Percentiles rank a stretch among this genome's conserved stretches.
phyloP scores from a whole-genome alignment of 2,329 filamentous ascomycete species.

The Colletotrichum simmondsii region DNA sequence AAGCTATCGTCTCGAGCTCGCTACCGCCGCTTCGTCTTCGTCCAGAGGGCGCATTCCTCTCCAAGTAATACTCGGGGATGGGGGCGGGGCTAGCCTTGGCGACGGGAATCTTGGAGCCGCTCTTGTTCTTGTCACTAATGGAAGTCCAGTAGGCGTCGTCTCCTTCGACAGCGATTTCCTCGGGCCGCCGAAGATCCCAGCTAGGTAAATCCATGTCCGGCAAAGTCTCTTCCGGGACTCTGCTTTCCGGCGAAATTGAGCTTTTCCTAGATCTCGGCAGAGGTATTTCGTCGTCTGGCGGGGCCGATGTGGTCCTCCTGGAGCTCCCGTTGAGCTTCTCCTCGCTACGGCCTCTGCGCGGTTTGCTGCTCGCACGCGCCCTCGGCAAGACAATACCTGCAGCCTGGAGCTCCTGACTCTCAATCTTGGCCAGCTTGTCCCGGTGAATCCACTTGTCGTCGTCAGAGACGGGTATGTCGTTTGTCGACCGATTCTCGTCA shows the following conservation, averaged over 20 bases:
- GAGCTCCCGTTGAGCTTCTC: constrained; percentile 42
- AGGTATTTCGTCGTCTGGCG: constrained; percentile 22
- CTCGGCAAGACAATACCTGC: constrained; percentile 75
- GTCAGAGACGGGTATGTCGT: constrained; percentile 43
- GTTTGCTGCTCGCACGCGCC: constrained; percentile 63
- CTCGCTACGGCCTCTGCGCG: constrained; percentile 55
- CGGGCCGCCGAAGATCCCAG: constrained; percentile 81
- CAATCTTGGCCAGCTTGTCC: constrained; percentile 85
- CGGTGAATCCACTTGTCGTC: constrained; percentile 85
- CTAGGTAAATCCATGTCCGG: constrained; percentile 55
- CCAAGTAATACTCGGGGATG: constrained; percentile 76
- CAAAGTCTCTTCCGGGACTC: constrained; percentile 49
- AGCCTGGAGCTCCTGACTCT: constrained; percentile 82
- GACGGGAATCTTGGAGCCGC: constrained; percentile 80
- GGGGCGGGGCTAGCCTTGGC: constrained; percentile 83
- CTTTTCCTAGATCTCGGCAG: constrained; percentile 53
- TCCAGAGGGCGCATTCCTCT: constrained; percentile 76
- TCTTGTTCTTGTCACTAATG: constrained; percentile 62
- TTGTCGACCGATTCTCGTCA: constrained; percentile 40
- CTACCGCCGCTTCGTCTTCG: constrained; percentile 68
- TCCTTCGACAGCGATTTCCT: constrained; percentile 77
- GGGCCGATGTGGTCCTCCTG: constrained; percentile 42
- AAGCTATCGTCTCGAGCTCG: constrained; percentile 66
- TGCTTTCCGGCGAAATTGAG: constrained; percentile 51
- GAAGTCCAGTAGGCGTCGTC: constrained; percentile 61